Percentiles rank a stretch among this genome's conserved stretches.
phyloP scores from a whole-genome alignment of 345 rosid species.

The Raphanus sativus region DNA sequence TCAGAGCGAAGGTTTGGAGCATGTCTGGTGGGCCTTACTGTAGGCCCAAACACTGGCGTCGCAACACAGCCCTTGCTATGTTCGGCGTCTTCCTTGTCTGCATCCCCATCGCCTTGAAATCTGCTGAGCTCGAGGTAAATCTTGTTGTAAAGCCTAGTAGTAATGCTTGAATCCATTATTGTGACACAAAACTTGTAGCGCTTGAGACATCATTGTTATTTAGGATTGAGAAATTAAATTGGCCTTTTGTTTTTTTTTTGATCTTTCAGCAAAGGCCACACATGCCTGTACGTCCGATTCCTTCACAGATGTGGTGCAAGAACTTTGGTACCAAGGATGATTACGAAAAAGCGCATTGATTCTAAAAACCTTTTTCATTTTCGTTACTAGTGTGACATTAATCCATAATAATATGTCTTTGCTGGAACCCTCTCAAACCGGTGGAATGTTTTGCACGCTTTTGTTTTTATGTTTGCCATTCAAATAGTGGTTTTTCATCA shows the following conservation, averaged over 20 bases:
- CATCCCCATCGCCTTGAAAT: slow-evolving; percentile 86
- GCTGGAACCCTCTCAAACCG: background rate
- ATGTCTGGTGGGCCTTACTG: slow-evolving; percentile 93
- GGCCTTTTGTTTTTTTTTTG: background rate
- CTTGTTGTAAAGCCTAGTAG: too few species aligned
- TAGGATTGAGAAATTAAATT: too few species aligned
- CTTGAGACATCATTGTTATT: too few species aligned
- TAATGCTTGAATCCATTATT: too few species aligned
- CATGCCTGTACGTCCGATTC: slow-evolving; percentile 86
- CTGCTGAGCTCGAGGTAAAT: slow-evolving; percentile 88
- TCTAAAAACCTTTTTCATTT: background rate
- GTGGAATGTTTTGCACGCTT: background rate
- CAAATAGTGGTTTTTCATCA: background rate
- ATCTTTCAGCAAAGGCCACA: slow-evolving; percentile 90
- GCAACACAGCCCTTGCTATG: slow-evolving; percentile 96
- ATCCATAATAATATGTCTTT: background rate
- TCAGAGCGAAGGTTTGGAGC: slow-evolving; percentile 91
- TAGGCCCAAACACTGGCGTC: slow-evolving; percentile 94
- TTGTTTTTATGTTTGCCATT: background rate
- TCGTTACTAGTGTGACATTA: background rate
- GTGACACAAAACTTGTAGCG: too few species aligned
- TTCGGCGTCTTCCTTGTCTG: slow-evolving; percentile 76
- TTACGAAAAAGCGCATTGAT: slow-evolving; percentile 33
- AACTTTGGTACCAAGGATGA: slow-evolving; percentile 85
- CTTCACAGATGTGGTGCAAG: slow-evolving; percentile 99